Percentiles rank a stretch among this genome's conserved stretches.
These are phyloP conservation scores for Paramecium caudatum DNA, from an alignment of 73 alveolate genomes.

Conservation along the genomic window DNA sequence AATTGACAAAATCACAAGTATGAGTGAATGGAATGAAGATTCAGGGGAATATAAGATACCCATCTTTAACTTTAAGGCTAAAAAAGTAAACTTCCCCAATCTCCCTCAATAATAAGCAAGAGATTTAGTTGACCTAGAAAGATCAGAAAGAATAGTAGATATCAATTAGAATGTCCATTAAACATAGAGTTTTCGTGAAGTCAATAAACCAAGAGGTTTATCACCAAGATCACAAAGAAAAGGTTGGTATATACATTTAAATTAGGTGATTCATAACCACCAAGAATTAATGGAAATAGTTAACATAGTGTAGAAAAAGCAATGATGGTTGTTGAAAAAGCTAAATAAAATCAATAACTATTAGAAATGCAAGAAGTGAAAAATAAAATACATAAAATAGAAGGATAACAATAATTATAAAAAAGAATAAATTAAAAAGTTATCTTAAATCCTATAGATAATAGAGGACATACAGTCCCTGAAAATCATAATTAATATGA, in stretches of 20 bases:
- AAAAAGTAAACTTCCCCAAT: conserved; percentile 73
- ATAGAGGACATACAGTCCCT: background rate
- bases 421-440: conserved; percentile 5
- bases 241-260: background rate
- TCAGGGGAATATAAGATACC: conserved; percentile 76
- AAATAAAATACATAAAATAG: background rate
- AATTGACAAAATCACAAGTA: conserved; percentile 52
- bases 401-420: background rate
- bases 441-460: conserved; percentile 31
- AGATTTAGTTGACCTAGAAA: background rate
- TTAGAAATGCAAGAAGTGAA: conserved; percentile 3
- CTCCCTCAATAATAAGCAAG: conserved; percentile 66
- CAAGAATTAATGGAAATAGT: conserved; percentile 28
- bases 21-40: conserved; percentile 75
- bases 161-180: background rate
- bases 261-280: conserved; percentile 23
- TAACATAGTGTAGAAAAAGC: background rate
- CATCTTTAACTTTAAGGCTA: conserved; percentile 69
- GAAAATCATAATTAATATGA: background rate
- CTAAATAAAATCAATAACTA: background rate
- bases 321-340: background rate
- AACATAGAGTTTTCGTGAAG: conserved; percentile 7
- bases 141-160: background rate
- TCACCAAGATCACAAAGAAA: background rate
- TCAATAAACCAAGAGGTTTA: background rate